Percentiles rank a stretch among this genome's conserved stretches.
These are phyloP conservation scores for Paraconiothyrium sp. DNA, from an alignment of 2,329 filamentous ascomycete species.

Conservation along the genomic window DNA sequence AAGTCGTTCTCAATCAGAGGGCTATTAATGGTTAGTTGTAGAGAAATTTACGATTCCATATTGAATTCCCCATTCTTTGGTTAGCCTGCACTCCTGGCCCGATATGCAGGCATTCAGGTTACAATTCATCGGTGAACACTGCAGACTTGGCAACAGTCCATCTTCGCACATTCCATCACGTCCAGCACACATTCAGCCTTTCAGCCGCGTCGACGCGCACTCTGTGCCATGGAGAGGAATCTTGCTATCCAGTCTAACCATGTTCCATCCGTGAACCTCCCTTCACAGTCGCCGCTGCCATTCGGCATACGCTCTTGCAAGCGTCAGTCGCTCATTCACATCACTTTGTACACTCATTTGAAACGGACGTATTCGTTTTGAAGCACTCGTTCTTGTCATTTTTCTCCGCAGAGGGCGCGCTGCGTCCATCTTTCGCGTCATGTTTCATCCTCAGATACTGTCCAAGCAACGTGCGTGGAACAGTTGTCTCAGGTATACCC, in stretches of 20 bases:
- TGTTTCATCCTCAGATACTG: neutral
- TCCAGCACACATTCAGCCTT: neutral
- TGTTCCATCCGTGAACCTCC: constrained; percentile 8
- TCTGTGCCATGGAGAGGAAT: neutral
- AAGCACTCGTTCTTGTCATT: neutral
- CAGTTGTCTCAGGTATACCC: neutral
- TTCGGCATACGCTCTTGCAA: constrained; percentile 13
- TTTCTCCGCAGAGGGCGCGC: neutral
- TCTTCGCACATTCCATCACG: constrained; percentile 15
- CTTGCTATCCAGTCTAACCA: neutral
- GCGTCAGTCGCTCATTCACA: constrained; percentile 12
- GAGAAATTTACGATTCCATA: neutral
- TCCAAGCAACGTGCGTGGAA: constrained; percentile 3
- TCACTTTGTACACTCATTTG: neutral
- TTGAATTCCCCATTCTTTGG: neutral
- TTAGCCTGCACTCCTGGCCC: neutral
- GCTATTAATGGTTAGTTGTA: neutral
- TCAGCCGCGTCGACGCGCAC: constrained; percentile 9
- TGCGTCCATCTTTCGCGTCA: constrained; percentile 1
- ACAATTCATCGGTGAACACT: neutral
- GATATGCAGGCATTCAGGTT: neutral
- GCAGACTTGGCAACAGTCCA: constrained; percentile 4
- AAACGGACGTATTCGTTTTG: neutral
- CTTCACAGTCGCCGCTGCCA: neutral
- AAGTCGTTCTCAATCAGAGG: neutral